Base-by-base conservation (phyloP, 345 rosid genomes). In the Murraya paniculata region DNA sequence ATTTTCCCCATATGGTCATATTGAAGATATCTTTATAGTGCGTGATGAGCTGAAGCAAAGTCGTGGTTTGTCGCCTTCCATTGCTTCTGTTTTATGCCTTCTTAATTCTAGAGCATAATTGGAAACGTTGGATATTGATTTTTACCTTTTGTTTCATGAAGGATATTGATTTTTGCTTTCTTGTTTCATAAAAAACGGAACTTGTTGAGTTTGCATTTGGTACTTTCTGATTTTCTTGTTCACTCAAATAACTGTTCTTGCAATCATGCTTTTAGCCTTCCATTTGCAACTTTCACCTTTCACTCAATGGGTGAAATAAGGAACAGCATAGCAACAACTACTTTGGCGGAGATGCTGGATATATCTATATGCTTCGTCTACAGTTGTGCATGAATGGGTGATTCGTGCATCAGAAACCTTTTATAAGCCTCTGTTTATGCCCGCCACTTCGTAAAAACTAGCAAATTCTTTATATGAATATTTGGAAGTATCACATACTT, bases 1-100 rank as follows among this genome's bases (percentile, higher is more conserved):
- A 64, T 95, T 95, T 89, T 83, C 91, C 75, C 87, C 85, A 57
- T 95, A 78, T 74, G 98, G 98, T 66, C 24, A 80, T 39, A 68
- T 95, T 59, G 93, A 91, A 86, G 98, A 95, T 72, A 75, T 93
- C 72, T 95, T 78, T 84, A 85, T 95, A 76, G 86, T 86, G 71
- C 85, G 90, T 9, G 98, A 92, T 53, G 92, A 86, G 78, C 76
- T 84, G 88, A 88, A 84, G 89, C 88, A 88, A 79, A 85, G 86
- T 73, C 95, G 95, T 50, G 97, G 97, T 90, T 81, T 65, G 90
- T 82, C 76, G 58, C 25, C 73, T 79, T 39, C 57, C 79, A 69
- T 68, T 81, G 2, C 65, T 72, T 25, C 19, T 65, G 60, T 22
- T 75, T 30, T 25, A 19, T 64, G 21, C 31, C 41, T 31, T 10